phyloP scores from a whole-genome alignment of 306 rosid genomes.

The Luffa acutangula region DNA sequence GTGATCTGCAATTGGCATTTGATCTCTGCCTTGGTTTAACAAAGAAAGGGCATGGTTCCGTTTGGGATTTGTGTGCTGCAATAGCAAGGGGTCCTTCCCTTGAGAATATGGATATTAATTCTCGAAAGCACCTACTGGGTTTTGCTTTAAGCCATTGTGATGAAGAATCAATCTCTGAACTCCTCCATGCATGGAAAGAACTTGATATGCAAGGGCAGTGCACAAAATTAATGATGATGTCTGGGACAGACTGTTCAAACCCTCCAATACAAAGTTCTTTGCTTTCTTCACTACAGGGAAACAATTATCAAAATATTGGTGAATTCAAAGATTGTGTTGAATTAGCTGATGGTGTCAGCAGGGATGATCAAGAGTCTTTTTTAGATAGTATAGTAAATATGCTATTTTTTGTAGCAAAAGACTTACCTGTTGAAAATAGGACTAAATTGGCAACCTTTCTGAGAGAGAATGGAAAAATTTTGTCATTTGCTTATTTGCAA shows the following conservation, averaged over 20 bases:
- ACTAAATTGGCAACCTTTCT: constrained; percentile 54
- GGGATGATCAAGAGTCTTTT: constrained; percentile 47
- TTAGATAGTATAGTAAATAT: constrained; percentile 34
- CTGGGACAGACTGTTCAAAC: constrained; percentile 41
- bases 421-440: constrained; percentile 51
- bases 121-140: constrained; percentile 84
- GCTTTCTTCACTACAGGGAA: constrained; percentile 27
- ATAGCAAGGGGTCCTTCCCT: constrained; percentile 99
- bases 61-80: constrained; percentile 99
- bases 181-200: constrained; percentile 92
- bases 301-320: constrained; percentile 29
- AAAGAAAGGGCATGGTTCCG: constrained; percentile 74
- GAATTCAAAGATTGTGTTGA: constrained; percentile 32
- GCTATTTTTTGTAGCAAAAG: constrained; percentile 58
- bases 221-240: constrained; percentile 46
- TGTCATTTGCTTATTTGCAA: constrained; percentile 71
- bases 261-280: constrained; percentile 51
- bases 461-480: constrained; percentile 66
- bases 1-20: constrained; percentile 95
- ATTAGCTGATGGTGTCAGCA: constrained; percentile 23
- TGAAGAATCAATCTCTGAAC: constrained; percentile 84
- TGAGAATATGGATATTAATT: constrained; percentile 78
- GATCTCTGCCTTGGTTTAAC: constrained; percentile 91
- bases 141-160: constrained; percentile 93
- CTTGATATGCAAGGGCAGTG: constrained; percentile 93